Evolutionary conservation across 345 rosid genomes (phyloP), one percentile per base, ranked within the genome.

Genomic region (Leavenworthia alabamica): DNA sequence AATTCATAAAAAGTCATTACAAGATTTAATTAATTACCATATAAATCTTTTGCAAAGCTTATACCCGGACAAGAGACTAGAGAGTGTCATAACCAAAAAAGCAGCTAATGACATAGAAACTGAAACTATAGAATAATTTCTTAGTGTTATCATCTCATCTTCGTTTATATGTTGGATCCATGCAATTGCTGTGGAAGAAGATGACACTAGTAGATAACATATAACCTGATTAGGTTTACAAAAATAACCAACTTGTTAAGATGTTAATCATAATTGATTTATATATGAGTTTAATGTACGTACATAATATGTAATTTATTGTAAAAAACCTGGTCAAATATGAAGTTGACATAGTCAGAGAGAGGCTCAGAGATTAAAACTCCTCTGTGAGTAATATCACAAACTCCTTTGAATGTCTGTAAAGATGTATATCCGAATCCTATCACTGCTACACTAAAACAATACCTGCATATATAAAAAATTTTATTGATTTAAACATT

Each of bases 31-130:
- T 72, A 75, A 3, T 46, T 48, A 67, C 88, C 96, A 88, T 35
- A 59, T 77, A 63, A 85, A 75, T 81, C 94, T 83, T 80, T 88
- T 88, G 58, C 93, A 90, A 50, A 87, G 97, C 80, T 72, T 87
- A 82, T 85, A 81, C 12, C 96, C 93, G 9, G 93, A 85, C 26
- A 87, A 33, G 52, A 81, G 52, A 58, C 79, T 56, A 48, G 80
- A 83, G 33, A 47, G 44, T 48, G 68, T 80, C 11, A 80, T 33
- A 43, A 77, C 56, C 2, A 79, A n/a, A 75, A 82, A 85, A n/a
- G 78, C 63, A 48, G 73, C 77, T 8, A 78, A 73, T 47, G 90
- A 82, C 79, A 79, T 68, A 44, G 66, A 48, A 17, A 72, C 66
- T 24, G 88, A 79, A 52, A 77, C 27, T 3, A 79, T 64, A 27